A percentile compares a stretch with the other conserved stretches of the same genome.
Conservation (phyloP, 129 eudicot species). For the Escallonia rubra region DNA sequence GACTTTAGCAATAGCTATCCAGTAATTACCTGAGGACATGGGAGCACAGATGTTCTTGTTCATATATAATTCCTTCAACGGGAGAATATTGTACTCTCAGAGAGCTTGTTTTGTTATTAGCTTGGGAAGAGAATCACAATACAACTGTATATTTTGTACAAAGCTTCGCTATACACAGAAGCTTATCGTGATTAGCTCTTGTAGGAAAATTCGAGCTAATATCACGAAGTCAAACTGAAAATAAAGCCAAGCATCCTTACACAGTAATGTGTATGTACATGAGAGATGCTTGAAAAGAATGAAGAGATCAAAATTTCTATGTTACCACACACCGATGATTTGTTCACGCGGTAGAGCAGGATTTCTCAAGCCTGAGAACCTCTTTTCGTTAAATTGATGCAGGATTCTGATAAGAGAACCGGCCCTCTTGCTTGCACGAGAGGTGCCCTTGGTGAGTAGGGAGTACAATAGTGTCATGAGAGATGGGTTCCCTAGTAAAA, state of each 20-base stretch:
- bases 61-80: too few relatives aligned
- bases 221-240: slow-evolving; percentile 13
- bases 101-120: slow-evolving; percentile 2
- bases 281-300: background rate
- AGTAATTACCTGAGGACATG: too few relatives aligned
- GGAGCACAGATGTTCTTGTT: too few relatives aligned
- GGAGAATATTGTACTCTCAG: too few relatives aligned
- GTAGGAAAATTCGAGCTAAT: slow-evolving; percentile 38
- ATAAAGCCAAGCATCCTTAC: slow-evolving; percentile 7
- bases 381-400: slow-evolving; percentile 52
- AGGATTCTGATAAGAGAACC: slow-evolving; percentile 60
- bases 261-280: slow-evolving; percentile 4
- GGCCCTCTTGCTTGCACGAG: slow-evolving; percentile 65
- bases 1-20: too few relatives aligned
- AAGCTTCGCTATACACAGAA: slow-evolving; percentile 57
- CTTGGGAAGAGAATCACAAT: slow-evolving; percentile 2
- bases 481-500: slow-evolving; percentile 76
- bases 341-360: slow-evolving; percentile 34
- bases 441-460: slow-evolving; percentile 47
- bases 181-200: slow-evolving; percentile 47
- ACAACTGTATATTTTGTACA: slow-evolving; percentile 3
- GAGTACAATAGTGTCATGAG: slow-evolving; percentile 68
- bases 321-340: slow-evolving; percentile 61
- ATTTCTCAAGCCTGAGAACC: slow-evolving; percentile 34
- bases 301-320: slow-evolving; percentile 3